phyloP scores from a whole-genome alignment of 495 filamentous ascomycete species.

The Elasticomyces elasticus region DNA sequence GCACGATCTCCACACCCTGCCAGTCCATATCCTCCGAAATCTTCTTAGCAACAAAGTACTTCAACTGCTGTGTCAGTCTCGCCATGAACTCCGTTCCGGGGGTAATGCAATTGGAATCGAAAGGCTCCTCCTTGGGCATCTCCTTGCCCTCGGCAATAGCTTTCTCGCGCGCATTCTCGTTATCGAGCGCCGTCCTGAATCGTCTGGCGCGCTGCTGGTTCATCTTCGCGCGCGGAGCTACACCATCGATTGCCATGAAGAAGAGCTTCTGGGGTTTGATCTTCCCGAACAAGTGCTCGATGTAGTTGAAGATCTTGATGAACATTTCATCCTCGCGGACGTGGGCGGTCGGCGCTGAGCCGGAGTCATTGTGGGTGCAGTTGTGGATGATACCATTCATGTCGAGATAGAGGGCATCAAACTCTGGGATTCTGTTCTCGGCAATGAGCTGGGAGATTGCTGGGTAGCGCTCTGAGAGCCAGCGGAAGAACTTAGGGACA shows the following conservation, averaged over 20 bases:
- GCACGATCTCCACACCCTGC: slow-evolving; percentile 81
- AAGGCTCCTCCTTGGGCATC: slow-evolving; percentile 89
- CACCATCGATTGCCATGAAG: slow-evolving; percentile 98
- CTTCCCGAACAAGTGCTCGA: slow-evolving; percentile 96
- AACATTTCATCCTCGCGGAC: slow-evolving; percentile 99
- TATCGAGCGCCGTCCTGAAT: slow-evolving; percentile 89
- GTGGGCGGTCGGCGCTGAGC: slow-evolving; percentile 70
- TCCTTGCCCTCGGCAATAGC: slow-evolving; percentile 78
- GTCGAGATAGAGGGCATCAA: slow-evolving; percentile 95
- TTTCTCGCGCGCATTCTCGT: slow-evolving; percentile 78
- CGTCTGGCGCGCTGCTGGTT: slow-evolving; percentile 95
- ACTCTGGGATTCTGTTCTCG: slow-evolving; percentile 98
- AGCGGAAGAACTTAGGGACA: slow-evolving; percentile 93
- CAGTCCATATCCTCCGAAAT: slow-evolving; percentile 93
- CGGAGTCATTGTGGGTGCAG: slow-evolving; percentile 93
- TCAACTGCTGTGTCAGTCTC: slow-evolving; percentile 82
- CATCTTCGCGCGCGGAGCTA: slow-evolving; percentile 98
- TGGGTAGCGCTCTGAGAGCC: slow-evolving; percentile 98
- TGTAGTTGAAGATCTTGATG: slow-evolving; percentile 99
- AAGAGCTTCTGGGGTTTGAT: slow-evolving; percentile 98
- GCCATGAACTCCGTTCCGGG: slow-evolving; percentile 98
- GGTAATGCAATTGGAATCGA: slow-evolving; percentile 99
- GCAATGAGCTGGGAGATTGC: slow-evolving; percentile 97
- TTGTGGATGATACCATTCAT: slow-evolving; percentile 99
- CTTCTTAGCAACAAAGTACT: slow-evolving; percentile 98